phyloP scores from a whole-genome alignment of 2,329 filamentous ascomycete genomes.

The Thelonectria discophora region DNA sequence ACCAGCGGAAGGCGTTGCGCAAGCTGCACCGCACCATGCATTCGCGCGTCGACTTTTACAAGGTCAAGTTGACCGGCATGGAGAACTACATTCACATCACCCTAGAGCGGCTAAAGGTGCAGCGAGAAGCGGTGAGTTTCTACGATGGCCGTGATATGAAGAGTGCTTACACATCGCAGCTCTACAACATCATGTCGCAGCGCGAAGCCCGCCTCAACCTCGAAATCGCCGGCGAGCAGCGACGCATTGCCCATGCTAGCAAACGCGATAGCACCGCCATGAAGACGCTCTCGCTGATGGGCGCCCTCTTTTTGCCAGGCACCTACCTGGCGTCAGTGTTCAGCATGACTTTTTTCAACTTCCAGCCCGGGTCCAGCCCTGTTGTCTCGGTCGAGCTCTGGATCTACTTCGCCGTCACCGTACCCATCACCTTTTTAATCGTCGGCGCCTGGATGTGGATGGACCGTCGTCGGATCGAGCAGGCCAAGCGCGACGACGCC shows the following conservation, averaged over 20 bases:
- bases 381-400: constrained; percentile 63
- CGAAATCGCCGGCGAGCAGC: constrained; percentile 68
- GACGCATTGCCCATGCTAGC: constrained; percentile 66
- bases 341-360: constrained; percentile 74
- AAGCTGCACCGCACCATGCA: constrained; percentile 62
- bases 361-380: constrained; percentile 55
- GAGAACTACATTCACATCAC: constrained; percentile 72
- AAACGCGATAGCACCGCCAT: constrained; percentile 71
- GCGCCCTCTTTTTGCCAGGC: constrained; percentile 69
- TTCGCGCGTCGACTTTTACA: constrained; percentile 67
- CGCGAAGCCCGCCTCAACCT: constrained; percentile 71
- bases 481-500: constrained; percentile 58
- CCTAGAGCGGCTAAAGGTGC: constrained; percentile 67
- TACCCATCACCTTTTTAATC: constrained; percentile 65
- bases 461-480: constrained; percentile 59
- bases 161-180: constrained; percentile 48
- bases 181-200: constrained; percentile 73
- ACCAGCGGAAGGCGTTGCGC: constrained; percentile 47
- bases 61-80: constrained; percentile 67
- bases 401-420: constrained; percentile 70
- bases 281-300: constrained; percentile 72
- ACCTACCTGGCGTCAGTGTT: constrained; percentile 71
- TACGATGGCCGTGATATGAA: neutral
- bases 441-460: constrained; percentile 65
- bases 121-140: constrained; percentile 65